Evolutionary conservation across 2,329 filamentous ascomycete genomes (phyloP), one percentile per base, ranked within the genome.

Genomic region (Tricladium varicosporioides): DNA sequence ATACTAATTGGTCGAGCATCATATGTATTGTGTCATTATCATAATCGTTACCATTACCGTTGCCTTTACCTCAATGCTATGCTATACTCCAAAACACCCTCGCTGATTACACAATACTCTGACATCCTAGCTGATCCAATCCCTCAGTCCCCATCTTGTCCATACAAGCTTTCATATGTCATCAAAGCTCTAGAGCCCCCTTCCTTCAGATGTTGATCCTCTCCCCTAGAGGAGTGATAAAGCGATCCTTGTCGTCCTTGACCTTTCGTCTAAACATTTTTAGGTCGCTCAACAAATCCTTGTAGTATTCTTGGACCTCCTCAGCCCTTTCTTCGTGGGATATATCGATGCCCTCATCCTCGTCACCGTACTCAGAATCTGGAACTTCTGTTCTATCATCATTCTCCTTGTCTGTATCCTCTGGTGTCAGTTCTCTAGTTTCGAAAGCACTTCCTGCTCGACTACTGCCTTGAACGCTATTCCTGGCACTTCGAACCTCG

Each of bases 211-310:
- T 18, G 53, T 67, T 81, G 52, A 76, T 66, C 60, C 73, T 73
- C 50, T 70, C 68, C 2, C 76, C 77, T 51, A 83, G 63, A n/a
- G 80, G 79, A 68, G 69, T 73, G 18, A 79, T 74, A 58, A 85
- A 94, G 42, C 89, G 78, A 56, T 77, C 76, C 72, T 89, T 83
- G 71, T 97, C 94, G 66, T 94, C 91, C 5, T 84, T 86, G 61
- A 97, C 85, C 76, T 96, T 97, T 67, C 85, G 85, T 72, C 88
- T 88, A 76, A 96, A 95, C 69, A 93, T 72, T 31, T 82, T 83
- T 54, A 96, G 70, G 65, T 97, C 92, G 65, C 86, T 85, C 62
- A 99, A 78, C 68, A 97, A 81, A 36, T 88, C 86, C 64, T 92
- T 85, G 79, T 96, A 93, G 68, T 91, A 85, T n/a, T 86, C 85